Conservation (phyloP, 257 asterid genomes). For the Solanum medicagineum region DNA sequence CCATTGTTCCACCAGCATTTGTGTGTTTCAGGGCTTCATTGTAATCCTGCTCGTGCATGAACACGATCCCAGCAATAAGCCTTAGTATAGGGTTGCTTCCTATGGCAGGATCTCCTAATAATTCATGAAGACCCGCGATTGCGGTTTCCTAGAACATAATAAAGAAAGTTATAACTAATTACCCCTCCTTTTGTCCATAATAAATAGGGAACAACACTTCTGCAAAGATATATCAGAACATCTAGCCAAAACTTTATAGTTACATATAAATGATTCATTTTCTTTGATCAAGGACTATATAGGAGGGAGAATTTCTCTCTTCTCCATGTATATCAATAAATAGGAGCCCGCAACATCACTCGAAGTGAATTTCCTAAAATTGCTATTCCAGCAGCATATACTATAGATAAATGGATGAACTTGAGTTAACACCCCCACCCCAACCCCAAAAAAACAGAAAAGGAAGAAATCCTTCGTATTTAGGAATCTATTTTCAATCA, state of each 20-base stretch:
- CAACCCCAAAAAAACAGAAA: background rate
- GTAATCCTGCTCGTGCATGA: slow-evolving; percentile 85
- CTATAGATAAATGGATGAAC: background rate
- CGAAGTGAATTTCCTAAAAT: background rate
- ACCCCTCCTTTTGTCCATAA: background rate
- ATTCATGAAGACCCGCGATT: slow-evolving; percentile 67
- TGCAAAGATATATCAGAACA: background rate
- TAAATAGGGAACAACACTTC: background rate
- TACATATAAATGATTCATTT: background rate
- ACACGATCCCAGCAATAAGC: slow-evolving; percentile 76
- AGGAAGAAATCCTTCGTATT: background rate
- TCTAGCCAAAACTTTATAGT: background rate
- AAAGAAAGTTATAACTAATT: background rate
- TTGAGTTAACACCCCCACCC: background rate
- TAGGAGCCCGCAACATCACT: background rate
- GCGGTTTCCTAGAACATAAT: slow-evolving; percentile 43
- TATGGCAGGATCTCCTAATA: slow-evolving; percentile 83
- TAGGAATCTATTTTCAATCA: background rate
- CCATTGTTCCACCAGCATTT: slow-evolving; percentile 91
- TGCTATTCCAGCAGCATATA: background rate
- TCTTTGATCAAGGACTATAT: background rate
- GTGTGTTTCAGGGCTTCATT: slow-evolving; percentile 92
- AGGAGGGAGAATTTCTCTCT: background rate
- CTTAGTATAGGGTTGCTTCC: slow-evolving; percentile 80
- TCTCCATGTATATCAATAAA: background rate